Conservation (phyloP, 1,284 basidiomycete genomes). For the Schizophyllum commune region DNA sequence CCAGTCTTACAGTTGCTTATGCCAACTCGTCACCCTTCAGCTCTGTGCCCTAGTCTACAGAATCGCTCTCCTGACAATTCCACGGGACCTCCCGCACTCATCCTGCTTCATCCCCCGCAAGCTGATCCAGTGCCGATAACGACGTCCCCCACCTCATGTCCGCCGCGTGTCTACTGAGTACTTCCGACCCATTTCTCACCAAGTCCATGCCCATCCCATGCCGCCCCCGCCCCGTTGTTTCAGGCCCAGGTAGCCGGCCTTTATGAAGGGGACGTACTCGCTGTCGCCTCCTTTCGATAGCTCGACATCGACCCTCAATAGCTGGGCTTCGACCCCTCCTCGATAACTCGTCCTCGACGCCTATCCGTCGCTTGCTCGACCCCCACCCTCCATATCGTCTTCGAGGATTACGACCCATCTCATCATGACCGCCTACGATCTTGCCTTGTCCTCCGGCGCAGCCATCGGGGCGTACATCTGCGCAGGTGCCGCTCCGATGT, state of each 20-base stretch:
- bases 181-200: not conserved
- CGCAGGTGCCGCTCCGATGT: not conserved
- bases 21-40: too few species aligned
- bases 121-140: not conserved
- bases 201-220: not conserved
- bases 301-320: too few species aligned
- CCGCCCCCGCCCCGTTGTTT: not conserved
- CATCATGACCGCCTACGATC: not conserved
- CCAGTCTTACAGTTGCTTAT: too few species aligned
- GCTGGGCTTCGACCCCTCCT: too few species aligned
- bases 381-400: not conserved
- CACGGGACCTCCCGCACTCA: not conserved
- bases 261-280: not conserved
- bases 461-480: not conserved
- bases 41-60: too few species aligned
- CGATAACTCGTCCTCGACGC: too few species aligned
- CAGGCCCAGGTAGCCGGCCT: not conserved
- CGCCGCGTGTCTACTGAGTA: not conserved
- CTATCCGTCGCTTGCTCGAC: not conserved
- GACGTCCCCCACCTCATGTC: not conserved
- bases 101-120: too few species aligned
- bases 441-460: not conserved
- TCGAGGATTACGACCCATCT: not conserved
- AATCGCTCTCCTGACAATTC: too few species aligned
- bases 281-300: not conserved